phyloP scores from a whole-genome alignment of 805 yeast genomes.

The Metschnikowia picachoensis region DNA sequence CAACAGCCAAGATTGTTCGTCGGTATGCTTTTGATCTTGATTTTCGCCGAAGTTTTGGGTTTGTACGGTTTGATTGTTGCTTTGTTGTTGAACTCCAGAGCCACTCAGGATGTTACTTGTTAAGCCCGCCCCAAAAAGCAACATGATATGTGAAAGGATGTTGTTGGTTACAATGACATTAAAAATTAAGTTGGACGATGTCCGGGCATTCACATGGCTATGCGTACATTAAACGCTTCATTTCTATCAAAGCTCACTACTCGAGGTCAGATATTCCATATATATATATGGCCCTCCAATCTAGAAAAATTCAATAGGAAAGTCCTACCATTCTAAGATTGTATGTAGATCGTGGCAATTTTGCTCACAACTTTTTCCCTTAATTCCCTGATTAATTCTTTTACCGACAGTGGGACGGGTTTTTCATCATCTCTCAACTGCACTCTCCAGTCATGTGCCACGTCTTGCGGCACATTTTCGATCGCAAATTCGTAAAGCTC shows the following conservation, averaged over 20 bases:
- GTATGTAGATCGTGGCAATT: conserved; percentile 35
- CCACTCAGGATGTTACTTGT: conserved; percentile 86
- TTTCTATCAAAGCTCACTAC: conserved; percentile 13
- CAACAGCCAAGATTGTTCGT: conserved; percentile 98
- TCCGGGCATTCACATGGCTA: background rate
- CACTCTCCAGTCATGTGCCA: conserved; percentile 37
- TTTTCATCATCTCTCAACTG: conserved; percentile 16
- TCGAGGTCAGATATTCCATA: conserved; percentile 9
- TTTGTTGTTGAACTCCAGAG: conserved; percentile 94
- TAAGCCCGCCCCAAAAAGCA: conserved; percentile 30
- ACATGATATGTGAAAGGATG: background rate
- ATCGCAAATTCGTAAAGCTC: conserved; percentile 30
- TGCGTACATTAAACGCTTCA: conserved; percentile 12
- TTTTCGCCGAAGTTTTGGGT: conserved; percentile 99
- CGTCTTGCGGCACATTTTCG: conserved; percentile 17
- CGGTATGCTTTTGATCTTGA: conserved; percentile 96
- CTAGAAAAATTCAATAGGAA: conserved; percentile 10
- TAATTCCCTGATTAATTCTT: conserved; percentile 23
- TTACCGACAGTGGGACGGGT: conserved; percentile 25
- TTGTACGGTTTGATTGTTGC: conserved; percentile 98
- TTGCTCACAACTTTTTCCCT: conserved; percentile 32
- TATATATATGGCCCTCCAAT: conserved; percentile 7
- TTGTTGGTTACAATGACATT: too few species aligned
- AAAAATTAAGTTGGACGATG: too few species aligned
- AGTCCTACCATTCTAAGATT: conserved; percentile 1